Percentiles rank a stretch among this genome's conserved stretches.
Conservation (phyloP, 305 asterid genomes). For the Solanum hybrid region DNA sequence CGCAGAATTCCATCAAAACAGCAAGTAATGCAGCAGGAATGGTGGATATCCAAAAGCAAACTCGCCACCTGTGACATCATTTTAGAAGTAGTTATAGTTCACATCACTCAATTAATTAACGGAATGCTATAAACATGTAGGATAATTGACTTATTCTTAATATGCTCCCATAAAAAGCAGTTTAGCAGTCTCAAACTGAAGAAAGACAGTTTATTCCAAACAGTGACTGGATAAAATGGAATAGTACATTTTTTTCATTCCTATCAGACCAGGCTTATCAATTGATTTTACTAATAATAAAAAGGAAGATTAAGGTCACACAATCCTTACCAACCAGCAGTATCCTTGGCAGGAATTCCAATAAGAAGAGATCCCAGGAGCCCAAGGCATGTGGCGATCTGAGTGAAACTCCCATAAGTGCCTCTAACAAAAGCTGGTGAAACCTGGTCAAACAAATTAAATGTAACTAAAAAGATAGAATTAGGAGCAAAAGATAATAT, state of each 20-base stretch:
- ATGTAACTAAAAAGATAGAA: conserved; percentile 4
- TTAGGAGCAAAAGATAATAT: neutral
- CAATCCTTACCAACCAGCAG: conserved; percentile 57
- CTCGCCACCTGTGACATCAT: conserved; percentile 69
- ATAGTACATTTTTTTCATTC: neutral
- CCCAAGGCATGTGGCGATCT: conserved; percentile 89
- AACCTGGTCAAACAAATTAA: conserved; percentile 43
- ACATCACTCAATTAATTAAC: neutral
- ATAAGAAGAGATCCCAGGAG: conserved; percentile 59
- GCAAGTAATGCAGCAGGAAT: conserved; percentile 81
- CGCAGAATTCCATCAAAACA: conserved; percentile 62
- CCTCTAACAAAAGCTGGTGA: conserved; percentile 93
- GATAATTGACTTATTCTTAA: neutral
- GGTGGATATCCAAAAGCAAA: conserved; percentile 83
- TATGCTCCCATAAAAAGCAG: neutral
- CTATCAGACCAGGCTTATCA: neutral
- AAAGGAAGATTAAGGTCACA: neutral
- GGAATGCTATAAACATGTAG: neutral
- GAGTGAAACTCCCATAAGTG: conserved; percentile 86
- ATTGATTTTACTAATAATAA: neutral
- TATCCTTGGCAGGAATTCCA: conserved; percentile 77
- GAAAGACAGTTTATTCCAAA: neutral
- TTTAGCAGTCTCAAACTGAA: neutral
- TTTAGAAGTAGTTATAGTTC: neutral
- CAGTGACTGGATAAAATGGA: neutral